Percentiles rank a stretch among this genome's conserved stretches.
phyloP scores from a whole-genome alignment of 768 basidiomycete species.

The Mycena crocata region DNA sequence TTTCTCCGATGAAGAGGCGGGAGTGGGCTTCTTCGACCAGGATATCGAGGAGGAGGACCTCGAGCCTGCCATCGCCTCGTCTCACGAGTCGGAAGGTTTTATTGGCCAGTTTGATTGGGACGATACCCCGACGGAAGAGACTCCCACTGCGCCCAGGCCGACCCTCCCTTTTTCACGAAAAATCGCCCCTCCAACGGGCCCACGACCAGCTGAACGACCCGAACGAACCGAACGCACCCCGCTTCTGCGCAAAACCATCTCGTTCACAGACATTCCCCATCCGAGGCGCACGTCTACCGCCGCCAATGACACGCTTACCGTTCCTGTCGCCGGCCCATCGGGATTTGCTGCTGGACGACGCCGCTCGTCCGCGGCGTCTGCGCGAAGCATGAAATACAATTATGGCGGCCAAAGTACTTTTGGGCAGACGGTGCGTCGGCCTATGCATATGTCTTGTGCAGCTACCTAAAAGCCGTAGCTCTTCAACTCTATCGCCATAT shows the following conservation, averaged over 20 bases:
- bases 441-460: neutral
- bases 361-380: constrained; percentile 45
- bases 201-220: constrained; percentile 7
- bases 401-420: constrained; percentile 74
- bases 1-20: constrained; percentile 54
- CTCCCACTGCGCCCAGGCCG: constrained; percentile 11
- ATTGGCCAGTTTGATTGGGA: constrained; percentile 33
- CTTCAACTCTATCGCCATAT: constrained; percentile 90
- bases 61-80: neutral
- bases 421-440: constrained; percentile 71
- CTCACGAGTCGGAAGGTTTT: constrained; percentile 21
- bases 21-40: constrained; percentile 40
- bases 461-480: constrained; percentile 56
- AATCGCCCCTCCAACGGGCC: neutral
- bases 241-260: constrained; percentile 32
- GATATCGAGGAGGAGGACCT: constrained; percentile 28
- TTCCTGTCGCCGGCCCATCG: neutral
- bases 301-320: constrained; percentile 20
- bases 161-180: constrained; percentile 33
- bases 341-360: constrained; percentile 34
- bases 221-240: constrained; percentile 25
- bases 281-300: constrained; percentile 20
- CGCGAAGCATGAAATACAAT: constrained; percentile 33
- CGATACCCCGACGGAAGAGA: constrained; percentile 9
- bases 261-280: constrained; percentile 29